These are phyloP conservation scores for Physcomitrium patens DNA, from an alignment of 225 moss, liverwort and hornwort genomes.

Conservation along the genomic window DNA sequence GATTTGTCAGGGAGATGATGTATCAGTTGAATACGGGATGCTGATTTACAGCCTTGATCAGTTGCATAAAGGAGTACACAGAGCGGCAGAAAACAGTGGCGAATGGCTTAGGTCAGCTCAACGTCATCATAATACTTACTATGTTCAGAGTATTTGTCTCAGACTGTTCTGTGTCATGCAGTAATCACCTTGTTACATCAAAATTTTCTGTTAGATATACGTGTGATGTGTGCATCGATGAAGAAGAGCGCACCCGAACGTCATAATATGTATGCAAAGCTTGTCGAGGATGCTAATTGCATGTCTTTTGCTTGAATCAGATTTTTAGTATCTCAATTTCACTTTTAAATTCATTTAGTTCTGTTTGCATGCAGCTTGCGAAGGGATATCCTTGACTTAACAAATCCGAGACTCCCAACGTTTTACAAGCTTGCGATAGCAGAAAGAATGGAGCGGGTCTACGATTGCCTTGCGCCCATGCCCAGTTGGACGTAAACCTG, in stretches of 20 bases:
- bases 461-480: conserved; percentile 92
- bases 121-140: conserved; percentile 8
- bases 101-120: conserved; percentile 84
- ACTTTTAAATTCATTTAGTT: conserved; percentile 6
- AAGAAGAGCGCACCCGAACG: not conserved
- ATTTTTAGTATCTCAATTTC: not conserved
- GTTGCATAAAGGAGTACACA: conserved; percentile 71
- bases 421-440: conserved; percentile 91
- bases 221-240: not conserved
- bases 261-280: not conserved
- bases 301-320: not conserved
- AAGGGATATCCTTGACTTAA: conserved; percentile 87
- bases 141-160: not conserved
- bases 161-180: not conserved
- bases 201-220: not conserved
- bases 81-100: conserved; percentile 57
- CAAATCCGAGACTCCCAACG: conserved; percentile 75
- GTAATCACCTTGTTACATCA: conserved; percentile 9
- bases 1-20: conserved; percentile 69
- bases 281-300: conserved; percentile 1
- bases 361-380: conserved; percentile 61
- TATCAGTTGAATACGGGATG: conserved; percentile 82
- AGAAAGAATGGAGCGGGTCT: conserved; percentile 91
- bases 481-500: conserved; percentile 51
- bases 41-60: conserved; percentile 84